phyloP scores from a whole-genome alignment of 192 early-diverging fungal species.

The Coemansia sp. region DNA sequence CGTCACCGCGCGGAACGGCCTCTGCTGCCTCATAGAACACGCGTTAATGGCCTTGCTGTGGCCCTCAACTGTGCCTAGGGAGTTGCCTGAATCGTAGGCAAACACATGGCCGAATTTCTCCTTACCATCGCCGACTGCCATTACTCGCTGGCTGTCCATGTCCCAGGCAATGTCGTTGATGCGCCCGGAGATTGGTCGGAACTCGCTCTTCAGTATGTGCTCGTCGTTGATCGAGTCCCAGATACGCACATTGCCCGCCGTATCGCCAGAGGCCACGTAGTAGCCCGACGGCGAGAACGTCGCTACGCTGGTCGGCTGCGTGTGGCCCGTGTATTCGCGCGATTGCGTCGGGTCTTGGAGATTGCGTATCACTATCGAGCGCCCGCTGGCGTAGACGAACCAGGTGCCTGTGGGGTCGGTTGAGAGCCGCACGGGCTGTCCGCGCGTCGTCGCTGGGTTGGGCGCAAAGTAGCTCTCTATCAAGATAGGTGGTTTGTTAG shows the following conservation, averaged over 20 bases:
- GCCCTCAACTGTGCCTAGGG: slow-evolving; percentile 86
- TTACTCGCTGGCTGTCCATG: slow-evolving; percentile 90
- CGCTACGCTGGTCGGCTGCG: slow-evolving; percentile 75
- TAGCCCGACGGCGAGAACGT: slow-evolving; percentile 88
- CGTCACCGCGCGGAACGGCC: slow-evolving; percentile 92
- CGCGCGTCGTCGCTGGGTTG: slow-evolving; percentile 74
- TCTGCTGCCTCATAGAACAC: slow-evolving; percentile 80
- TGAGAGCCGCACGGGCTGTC: slow-evolving; percentile 77
- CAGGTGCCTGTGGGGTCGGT: slow-evolving; percentile 78
- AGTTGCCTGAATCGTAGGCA: slow-evolving; percentile 83
- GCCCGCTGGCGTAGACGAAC: slow-evolving; percentile 89
- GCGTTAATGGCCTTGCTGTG: slow-evolving; percentile 88
- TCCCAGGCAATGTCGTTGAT: slow-evolving; percentile 94
- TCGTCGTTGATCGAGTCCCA: slow-evolving; percentile 86
- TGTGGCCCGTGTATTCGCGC: slow-evolving; percentile 82
- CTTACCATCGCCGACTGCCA: slow-evolving; percentile 94
- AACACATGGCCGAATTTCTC: slow-evolving; percentile 89
- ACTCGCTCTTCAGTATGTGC: slow-evolving; percentile 85
- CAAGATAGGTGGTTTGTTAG: background rate
- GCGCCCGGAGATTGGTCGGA: slow-evolving; percentile 67
- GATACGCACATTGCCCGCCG: slow-evolving; percentile 82
- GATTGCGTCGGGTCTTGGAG: slow-evolving; percentile 49
- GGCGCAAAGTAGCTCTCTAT: slow-evolving; percentile 61
- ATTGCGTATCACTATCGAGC: slow-evolving; percentile 81
- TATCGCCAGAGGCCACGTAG: slow-evolving; percentile 95